Evolutionary conservation across 2,329 filamentous ascomycete genomes (phyloP).

Genomic region (Aspergillus transmontanensis): DNA sequence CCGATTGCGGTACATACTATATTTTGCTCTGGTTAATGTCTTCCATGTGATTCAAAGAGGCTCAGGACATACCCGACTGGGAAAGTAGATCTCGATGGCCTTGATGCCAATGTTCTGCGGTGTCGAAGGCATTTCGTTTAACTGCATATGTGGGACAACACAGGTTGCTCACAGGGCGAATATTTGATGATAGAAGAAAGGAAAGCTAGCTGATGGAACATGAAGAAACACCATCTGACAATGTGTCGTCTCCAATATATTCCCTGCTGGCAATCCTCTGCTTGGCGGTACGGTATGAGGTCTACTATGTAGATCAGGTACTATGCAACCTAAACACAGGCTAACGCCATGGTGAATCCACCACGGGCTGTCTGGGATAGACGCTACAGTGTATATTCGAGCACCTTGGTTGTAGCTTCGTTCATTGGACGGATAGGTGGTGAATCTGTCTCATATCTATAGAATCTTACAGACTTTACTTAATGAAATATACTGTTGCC

Average conservation of each 20-base stretch:
- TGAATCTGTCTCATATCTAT: background rate
- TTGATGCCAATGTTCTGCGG: constrained; percentile 90
- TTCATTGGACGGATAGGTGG: background rate
- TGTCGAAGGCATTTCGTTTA: constrained; percentile 66
- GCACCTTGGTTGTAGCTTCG: background rate
- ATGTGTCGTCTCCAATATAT: background rate
- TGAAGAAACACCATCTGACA: background rate
- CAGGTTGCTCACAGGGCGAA: constrained; percentile 2
- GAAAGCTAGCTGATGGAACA: constrained; percentile 10
- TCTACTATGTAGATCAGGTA: background rate
- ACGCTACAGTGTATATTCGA: constrained; percentile 2
- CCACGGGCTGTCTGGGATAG: background rate
- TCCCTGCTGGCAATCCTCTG: background rate
- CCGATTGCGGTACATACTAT: constrained; percentile 80
- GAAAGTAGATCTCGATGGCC: constrained; percentile 89
- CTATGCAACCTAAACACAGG: background rate
- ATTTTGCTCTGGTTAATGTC: constrained; percentile 16
- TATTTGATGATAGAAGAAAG: background rate
- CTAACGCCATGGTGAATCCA: background rate
- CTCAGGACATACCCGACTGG: constrained; percentile 68
- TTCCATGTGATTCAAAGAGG: background rate
- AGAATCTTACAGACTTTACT: background rate
- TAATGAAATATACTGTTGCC: background rate
- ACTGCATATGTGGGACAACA: constrained; percentile 10
- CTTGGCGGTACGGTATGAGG: background rate